Percentiles rank a stretch among this genome's conserved stretches.
These are phyloP conservation scores for Pterocarpus santalinus DNA, from an alignment of 306 rosid genomes.

Conservation along the genomic window DNA sequence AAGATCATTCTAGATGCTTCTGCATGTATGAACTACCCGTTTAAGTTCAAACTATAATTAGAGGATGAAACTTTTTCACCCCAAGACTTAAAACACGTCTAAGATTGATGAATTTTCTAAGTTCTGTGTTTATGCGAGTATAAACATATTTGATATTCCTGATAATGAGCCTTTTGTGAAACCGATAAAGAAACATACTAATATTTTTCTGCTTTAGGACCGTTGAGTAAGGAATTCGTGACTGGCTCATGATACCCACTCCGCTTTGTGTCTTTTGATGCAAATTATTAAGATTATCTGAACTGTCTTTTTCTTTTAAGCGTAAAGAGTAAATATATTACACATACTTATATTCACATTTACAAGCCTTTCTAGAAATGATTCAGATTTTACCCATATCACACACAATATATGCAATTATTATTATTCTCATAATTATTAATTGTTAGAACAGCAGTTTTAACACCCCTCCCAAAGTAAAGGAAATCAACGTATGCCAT, in stretches of 20 bases:
- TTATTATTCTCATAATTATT: too few relatives aligned
- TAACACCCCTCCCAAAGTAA: background rate
- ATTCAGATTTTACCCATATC: background rate
- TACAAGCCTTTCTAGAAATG: background rate
- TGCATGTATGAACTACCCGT: background rate
- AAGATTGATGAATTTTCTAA: too few relatives aligned
- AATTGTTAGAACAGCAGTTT: background rate
- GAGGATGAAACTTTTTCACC: background rate
- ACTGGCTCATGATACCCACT: slow-evolving; percentile 25
- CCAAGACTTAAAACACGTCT: too few relatives aligned
- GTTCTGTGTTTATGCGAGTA: background rate
- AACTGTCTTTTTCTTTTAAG: background rate
- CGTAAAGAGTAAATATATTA: background rate
- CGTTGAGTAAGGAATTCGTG: slow-evolving; percentile 47
- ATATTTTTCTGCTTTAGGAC: slow-evolving; percentile 37
- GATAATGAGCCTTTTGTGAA: slow-evolving; percentile 4
- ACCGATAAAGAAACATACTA: slow-evolving; percentile 24
- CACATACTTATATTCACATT: background rate
- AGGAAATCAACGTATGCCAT: background rate
- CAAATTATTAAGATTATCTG: slow-evolving; percentile 7
- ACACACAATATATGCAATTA: too few relatives aligned
- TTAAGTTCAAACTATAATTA: background rate
- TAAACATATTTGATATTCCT: background rate
- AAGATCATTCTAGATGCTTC: background rate
- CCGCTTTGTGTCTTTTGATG: slow-evolving; percentile 47